Base-by-base conservation (phyloP, 306 rosid genomes). In the Cicer pinnatifidum region DNA sequence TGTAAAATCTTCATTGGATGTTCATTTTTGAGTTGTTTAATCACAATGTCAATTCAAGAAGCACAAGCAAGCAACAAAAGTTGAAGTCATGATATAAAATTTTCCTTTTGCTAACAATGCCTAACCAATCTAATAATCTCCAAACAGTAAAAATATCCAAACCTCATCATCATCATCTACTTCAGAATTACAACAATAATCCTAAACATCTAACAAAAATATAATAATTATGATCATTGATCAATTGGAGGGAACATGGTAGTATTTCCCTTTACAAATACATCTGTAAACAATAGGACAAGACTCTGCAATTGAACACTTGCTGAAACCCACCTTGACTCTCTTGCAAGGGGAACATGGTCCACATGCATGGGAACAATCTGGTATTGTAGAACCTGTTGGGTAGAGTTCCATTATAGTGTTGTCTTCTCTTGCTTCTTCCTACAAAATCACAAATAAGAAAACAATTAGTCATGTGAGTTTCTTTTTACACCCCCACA, bases 321-420 rank as follows among this genome's bases (percentile, higher is more conserved):
- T 91, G 69, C 9, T 64, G 92, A 84, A 94, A 84, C 97, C 90
- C 69, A 94, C 88, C 88, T 77, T 87, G 74, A 91, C 98, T 84
- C 98, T 89, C 82, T 91, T 91, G 83, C 98, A 94, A 0, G 98
- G 98, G 38, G 82, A 89, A 61, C 98, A 94, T 15, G 97, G 89
- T 38, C 98, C 98, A 54, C 98, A 91, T 16, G 98, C 98, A 76
- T 88, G 98, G 6, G 97, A 87, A 57, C 98, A 94, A 81, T 94
- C 95, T 23, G 98, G 97, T 80, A 94, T 80, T 74, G 80, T 89
- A 9, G 97, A 94, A 1, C 96, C 97, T 0, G 85, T 89, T 47
- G 90, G 90, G 78, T 79, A 87, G n/a, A 82, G 72, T 67, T 91
- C 95, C 90, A 79, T 85, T 47, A 75, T 86, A 44, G 67, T 9